Percentiles rank a stretch among this genome's conserved stretches.
phyloP scores from a whole-genome alignment of 1,139 yeast genomes.

The Geotrichum phurueaensis region DNA sequence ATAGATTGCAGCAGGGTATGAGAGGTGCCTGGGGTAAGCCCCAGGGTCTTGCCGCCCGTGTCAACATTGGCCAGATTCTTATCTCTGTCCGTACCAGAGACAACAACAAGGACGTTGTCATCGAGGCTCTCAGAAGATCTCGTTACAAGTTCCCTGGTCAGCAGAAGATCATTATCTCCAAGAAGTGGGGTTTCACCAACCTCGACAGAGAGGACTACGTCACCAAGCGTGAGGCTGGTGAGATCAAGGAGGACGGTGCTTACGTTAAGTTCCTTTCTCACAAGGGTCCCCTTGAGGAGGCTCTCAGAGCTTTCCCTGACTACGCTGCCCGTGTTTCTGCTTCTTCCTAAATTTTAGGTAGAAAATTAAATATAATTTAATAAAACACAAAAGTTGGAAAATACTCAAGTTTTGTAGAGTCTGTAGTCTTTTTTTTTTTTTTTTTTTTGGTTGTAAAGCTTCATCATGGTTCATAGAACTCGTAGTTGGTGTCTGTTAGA shows the following conservation, averaged over 20 bases:
- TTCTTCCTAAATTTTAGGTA: conserved; percentile 1
- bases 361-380: neutral
- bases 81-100: conserved; percentile 98
- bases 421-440: neutral
- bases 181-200: conserved; percentile 99
- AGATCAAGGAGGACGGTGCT: conserved; percentile 99
- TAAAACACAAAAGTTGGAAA: neutral
- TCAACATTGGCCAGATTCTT: conserved; percentile 95
- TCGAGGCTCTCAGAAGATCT: conserved; percentile 99
- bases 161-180: conserved; percentile 96
- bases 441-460: too few species aligned
- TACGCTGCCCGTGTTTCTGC: conserved; percentile 40
- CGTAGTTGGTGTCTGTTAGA: too few species aligned
- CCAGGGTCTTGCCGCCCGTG: conserved; percentile 99
- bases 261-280: conserved; percentile 96
- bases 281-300: conserved; percentile 91
- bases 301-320: conserved; percentile 95
- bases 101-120: conserved; percentile 91
- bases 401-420: neutral
- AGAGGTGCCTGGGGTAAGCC: conserved; percentile 99
- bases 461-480: neutral
- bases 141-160: conserved; percentile 99
- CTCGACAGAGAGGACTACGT: conserved; percentile 96
- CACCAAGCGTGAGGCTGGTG: conserved; percentile 91
- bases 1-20: conserved; percentile 99